Conservation (phyloP, 2,329 filamentous ascomycete species). For the Botrytis galanthina region DNA sequence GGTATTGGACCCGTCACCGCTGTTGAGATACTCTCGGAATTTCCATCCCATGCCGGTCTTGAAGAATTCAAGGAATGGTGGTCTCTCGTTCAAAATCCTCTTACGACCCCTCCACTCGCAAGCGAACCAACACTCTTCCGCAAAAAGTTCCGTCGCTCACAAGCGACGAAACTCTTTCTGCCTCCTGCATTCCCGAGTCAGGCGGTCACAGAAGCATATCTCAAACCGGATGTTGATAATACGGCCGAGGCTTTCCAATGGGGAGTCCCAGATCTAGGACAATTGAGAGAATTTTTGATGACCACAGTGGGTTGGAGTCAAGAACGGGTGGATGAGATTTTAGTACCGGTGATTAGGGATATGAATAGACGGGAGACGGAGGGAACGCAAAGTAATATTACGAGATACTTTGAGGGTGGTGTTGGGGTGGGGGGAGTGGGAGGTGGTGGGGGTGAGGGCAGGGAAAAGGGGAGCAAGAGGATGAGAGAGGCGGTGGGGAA, state of each 20-base stretch:
- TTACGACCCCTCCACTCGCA: slow-evolving; percentile 51
- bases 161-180: slow-evolving; percentile 82
- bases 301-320: slow-evolving; percentile 87
- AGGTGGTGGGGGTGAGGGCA: slow-evolving; percentile 61
- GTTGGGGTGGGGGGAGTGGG: slow-evolving; percentile 63
- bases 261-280: slow-evolving; percentile 91
- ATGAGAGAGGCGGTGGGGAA: slow-evolving; percentile 73
- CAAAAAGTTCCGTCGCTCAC: slow-evolving; percentile 78
- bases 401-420: slow-evolving; percentile 78
- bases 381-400: slow-evolving; percentile 95
- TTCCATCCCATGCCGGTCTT: slow-evolving; percentile 58
- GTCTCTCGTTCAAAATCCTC: slow-evolving; percentile 67
- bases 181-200: slow-evolving; percentile 75
- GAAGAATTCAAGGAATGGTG: slow-evolving; percentile 86
- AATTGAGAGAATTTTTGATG: slow-evolving; percentile 81
- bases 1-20: slow-evolving; percentile 94
- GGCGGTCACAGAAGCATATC: slow-evolving; percentile 79
- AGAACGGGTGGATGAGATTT: slow-evolving; percentile 90
- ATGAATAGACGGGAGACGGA: slow-evolving; percentile 88
- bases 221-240: slow-evolving; percentile 80
- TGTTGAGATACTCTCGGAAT: slow-evolving; percentile 90
- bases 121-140: slow-evolving; percentile 68
- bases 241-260: slow-evolving; percentile 82
- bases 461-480: slow-evolving; percentile 58
- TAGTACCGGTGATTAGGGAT: slow-evolving; percentile 91